Percentiles rank a stretch among this genome's conserved stretches.
phyloP scores from a whole-genome alignment of 768 basidiomycete species.

The Collybia mongolica region DNA sequence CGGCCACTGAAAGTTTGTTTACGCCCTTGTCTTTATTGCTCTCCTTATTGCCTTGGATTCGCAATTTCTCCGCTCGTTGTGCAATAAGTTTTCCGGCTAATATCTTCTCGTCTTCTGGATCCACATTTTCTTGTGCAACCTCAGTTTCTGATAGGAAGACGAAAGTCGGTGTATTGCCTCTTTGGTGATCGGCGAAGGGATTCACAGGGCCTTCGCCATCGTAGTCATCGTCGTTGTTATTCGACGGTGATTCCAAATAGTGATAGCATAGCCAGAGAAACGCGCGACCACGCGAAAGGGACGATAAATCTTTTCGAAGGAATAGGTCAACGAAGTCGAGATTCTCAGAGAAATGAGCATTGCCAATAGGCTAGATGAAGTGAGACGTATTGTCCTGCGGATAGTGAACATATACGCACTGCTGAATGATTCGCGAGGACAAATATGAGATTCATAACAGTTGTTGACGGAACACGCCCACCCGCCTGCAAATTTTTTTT shows the following conservation, averaged over 20 bases:
- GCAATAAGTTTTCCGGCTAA: slow-evolving; percentile 36
- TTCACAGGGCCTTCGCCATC: slow-evolving; percentile 41
- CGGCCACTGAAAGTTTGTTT: slow-evolving; percentile 12
- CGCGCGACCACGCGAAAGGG: slow-evolving; percentile 68
- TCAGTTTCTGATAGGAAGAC: slow-evolving; percentile 38
- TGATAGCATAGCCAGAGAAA: slow-evolving; percentile 88
- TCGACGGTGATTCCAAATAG: slow-evolving; percentile 56
- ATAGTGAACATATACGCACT: slow-evolving; percentile 31
- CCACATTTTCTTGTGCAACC: slow-evolving; percentile 42
- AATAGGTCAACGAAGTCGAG: slow-evolving; percentile 83
- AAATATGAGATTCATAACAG: slow-evolving; percentile 69
- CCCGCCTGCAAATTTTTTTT: slow-evolving; percentile 9
- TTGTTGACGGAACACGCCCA: slow-evolving; percentile 63
- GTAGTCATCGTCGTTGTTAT: slow-evolving; percentile 34
- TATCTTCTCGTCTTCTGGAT: slow-evolving; percentile 40
- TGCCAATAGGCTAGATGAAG: slow-evolving; percentile 55
- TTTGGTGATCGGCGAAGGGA: slow-evolving; percentile 56
- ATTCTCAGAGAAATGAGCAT: slow-evolving; percentile 68
- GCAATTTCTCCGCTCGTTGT: slow-evolving; percentile 38
- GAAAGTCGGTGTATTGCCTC: slow-evolving; percentile 35
- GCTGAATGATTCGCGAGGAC: slow-evolving; percentile 60
- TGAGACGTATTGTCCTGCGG: slow-evolving; percentile 4
- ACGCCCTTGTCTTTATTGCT: slow-evolving; percentile 16
- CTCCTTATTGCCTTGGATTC: slow-evolving; percentile 27
- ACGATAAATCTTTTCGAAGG: slow-evolving; percentile 69